These are phyloP conservation scores for Theileria orientalis DNA, from an alignment of 169 alveolate species.

Conservation along the genomic window DNA sequence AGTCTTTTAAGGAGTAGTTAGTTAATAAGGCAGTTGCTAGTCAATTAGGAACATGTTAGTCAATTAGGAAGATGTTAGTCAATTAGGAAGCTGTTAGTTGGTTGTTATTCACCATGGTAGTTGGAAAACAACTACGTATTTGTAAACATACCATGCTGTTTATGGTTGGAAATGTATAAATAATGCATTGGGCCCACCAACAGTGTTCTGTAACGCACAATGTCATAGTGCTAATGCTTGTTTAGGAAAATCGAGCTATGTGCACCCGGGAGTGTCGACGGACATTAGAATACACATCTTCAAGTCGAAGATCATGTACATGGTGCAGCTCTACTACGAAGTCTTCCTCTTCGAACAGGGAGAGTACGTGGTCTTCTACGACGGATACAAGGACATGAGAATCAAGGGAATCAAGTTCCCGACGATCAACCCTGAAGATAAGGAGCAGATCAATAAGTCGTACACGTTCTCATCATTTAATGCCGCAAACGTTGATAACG, in stretches of 20 bases:
- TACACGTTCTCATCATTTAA: not conserved
- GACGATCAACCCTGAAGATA: conserved; percentile 14
- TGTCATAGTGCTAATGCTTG: no score
- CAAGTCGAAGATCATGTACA: conserved; percentile 68
- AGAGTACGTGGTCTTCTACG: conserved; percentile 60
- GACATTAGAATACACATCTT: conserved; percentile 76
- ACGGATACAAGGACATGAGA: conserved; percentile 69
- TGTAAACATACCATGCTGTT: no score
- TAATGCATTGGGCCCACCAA: no score
- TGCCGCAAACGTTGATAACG: not conserved
- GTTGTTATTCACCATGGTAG: no score
- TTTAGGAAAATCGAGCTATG: conserved; percentile 41
- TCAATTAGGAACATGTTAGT: not conserved
- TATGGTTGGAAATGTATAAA: no score
- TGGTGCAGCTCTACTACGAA: conserved; percentile 76
- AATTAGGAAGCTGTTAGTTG: no score
- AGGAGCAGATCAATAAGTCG: conserved; percentile 10
- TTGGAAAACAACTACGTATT: no score
- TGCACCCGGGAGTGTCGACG: conserved; percentile 79
- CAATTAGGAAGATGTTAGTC: not conserved
- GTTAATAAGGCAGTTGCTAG: not conserved
- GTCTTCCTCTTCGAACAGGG: conserved; percentile 70
- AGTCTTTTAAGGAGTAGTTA: not conserved
- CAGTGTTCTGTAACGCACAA: no score
- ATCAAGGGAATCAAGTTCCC: conserved; percentile 70